Percentiles rank a stretch among this genome's conserved stretches.
phyloP scores from a whole-genome alignment of 805 yeast species.

The Schizosaccharomyces osmophilus region DNA sequence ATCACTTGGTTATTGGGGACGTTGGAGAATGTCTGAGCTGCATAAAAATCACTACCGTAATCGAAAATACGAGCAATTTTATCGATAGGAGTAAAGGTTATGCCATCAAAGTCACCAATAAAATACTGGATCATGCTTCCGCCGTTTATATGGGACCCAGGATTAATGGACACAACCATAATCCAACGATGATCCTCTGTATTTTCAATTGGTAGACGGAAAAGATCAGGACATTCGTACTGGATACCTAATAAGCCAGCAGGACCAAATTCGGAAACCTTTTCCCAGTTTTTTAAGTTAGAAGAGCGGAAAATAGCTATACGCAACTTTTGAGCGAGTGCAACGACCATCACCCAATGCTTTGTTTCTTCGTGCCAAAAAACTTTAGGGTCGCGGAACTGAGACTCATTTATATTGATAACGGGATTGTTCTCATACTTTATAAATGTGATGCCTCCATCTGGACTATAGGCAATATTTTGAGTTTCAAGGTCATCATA shows the following conservation, averaged over 20 bases:
- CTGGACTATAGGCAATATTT: background rate
- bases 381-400: slow-evolving; percentile 5
- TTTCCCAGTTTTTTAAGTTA: slow-evolving; percentile 1
- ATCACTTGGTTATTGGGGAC: slow-evolving; percentile 11
- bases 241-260: slow-evolving; percentile 14
- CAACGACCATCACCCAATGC: slow-evolving; percentile 5
- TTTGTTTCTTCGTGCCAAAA: slow-evolving; percentile 2
- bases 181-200: slow-evolving; percentile 15
- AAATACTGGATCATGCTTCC: slow-evolving; percentile 20
- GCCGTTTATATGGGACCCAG: slow-evolving; percentile 19
- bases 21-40: slow-evolving; percentile 17
- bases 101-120: slow-evolving; percentile 20
- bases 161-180: slow-evolving; percentile 18
- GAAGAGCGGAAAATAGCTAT: slow-evolving; percentile 2
- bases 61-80: slow-evolving; percentile 11
- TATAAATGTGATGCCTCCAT: slow-evolving; percentile 1
- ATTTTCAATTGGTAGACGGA: slow-evolving; percentile 13
- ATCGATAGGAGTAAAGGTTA: slow-evolving; percentile 15
- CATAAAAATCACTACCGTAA: slow-evolving; percentile 11
- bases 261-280: background rate
- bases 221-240: slow-evolving; percentile 21
- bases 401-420: background rate
- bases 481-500: background rate
- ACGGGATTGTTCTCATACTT: background rate
- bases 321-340: slow-evolving; percentile 1